These are phyloP conservation scores for Debaryomyces maramus DNA, from an alignment of 805 yeast genomes.

Conservation along the genomic window DNA sequence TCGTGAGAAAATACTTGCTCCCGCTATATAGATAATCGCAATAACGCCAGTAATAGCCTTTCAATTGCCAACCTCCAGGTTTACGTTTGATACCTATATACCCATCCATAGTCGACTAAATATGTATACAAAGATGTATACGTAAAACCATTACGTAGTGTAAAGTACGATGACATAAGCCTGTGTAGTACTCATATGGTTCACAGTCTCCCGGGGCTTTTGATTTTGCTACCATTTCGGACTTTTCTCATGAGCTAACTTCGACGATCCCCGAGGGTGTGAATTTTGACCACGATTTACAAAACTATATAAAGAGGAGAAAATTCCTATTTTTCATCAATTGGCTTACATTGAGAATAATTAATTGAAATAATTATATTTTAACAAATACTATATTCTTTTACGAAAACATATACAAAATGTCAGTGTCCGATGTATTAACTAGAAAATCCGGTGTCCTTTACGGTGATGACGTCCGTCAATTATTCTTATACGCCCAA, in stretches of 20 bases:
- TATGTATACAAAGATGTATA: not conserved
- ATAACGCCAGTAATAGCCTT: no score
- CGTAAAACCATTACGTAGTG: not conserved
- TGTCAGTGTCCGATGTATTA: constrained; percentile 75
- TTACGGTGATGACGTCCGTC: constrained; percentile 94
- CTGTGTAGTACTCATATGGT: not conserved
- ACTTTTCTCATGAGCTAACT: constrained; percentile 9
- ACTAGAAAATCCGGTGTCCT: constrained; percentile 95
- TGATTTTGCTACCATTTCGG: constrained; percentile 8
- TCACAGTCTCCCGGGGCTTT: constrained; percentile 11
- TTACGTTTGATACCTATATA: no score
- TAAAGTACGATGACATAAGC: not conserved
- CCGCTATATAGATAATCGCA: no score
- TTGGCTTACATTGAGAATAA: not conserved
- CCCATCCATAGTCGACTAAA: no score
- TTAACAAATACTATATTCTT: no score
- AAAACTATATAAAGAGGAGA: constrained; percentile 10
- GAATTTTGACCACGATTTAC: not conserved
- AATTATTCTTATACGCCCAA: constrained; percentile 89
- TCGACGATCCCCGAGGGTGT: constrained; percentile 4
- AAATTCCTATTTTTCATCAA: not conserved
- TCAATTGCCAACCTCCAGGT: no score
- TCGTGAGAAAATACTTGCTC: no score
- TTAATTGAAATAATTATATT: not conserved
- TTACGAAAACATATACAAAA: constrained; percentile 16